Conservation (phyloP, 2,329 filamentous ascomycete species). For the Pezicula neosporulosa region DNA sequence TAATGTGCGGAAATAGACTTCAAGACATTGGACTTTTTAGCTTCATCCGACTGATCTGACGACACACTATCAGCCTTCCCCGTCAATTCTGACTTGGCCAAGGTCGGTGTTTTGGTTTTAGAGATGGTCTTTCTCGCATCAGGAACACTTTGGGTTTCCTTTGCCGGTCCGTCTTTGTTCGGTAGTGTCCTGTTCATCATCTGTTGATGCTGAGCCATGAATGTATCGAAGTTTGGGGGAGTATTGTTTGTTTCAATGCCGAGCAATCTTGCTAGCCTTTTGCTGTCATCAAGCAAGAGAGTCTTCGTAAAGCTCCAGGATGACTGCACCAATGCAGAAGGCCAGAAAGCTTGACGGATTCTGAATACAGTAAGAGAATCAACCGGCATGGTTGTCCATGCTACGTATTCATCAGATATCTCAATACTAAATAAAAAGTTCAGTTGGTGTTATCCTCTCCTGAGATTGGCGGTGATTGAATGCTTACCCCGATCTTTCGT, state of each 20-base stretch:
- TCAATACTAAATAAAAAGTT: conserved; percentile 37
- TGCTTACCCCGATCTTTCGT: conserved; percentile 56
- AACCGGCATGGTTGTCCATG: conserved; percentile 43
- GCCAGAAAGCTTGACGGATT: conserved; percentile 49
- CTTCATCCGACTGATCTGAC: conserved; percentile 3
- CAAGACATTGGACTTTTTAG: background rate
- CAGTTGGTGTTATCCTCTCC: conserved; percentile 18
- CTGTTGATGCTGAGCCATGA: conserved; percentile 19
- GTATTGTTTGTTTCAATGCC: conserved; percentile 34
- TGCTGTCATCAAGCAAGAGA: conserved; percentile 39
- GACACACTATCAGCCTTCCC: conserved; percentile 3
- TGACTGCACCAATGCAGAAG: conserved; percentile 46
- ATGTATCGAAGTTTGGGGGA: conserved; percentile 18
- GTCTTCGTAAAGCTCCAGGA: conserved; percentile 49
- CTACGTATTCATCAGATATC: conserved; percentile 45
- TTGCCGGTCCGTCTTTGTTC: conserved; percentile 14
- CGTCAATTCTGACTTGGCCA: conserved; percentile 4
- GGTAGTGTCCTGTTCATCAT: conserved; percentile 12
- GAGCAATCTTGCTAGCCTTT: conserved; percentile 39
- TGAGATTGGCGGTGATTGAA: background rate
- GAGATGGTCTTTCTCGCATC: background rate
- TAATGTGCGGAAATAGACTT: conserved; percentile 19
- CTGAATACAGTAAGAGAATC: conserved; percentile 43
- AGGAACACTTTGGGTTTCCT: background rate
- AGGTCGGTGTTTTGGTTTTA: conserved; percentile 1